Evolutionary conservation across 495 filamentous ascomycete genomes (phyloP).

Genomic region (Rhypophila decipiens): DNA sequence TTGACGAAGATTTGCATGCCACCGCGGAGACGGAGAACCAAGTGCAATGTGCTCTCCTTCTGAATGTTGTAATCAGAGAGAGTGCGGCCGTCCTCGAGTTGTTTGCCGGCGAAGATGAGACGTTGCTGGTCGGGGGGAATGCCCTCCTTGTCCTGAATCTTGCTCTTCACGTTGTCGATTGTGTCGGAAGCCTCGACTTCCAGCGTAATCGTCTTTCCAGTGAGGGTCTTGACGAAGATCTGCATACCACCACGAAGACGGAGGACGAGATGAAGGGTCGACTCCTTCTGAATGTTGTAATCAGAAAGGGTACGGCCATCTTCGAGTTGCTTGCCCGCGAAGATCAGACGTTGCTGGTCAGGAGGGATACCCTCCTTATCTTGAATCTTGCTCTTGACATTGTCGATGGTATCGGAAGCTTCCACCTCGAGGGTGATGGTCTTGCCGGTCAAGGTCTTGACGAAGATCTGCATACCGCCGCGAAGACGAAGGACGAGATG

Average conservation of each 20-base stretch:
- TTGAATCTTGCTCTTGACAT: constrained; percentile 75
- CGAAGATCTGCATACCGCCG: constrained; percentile 96
- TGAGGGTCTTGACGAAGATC: constrained; percentile 76
- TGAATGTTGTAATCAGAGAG: constrained; percentile 98
- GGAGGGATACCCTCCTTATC: constrained; percentile 96
- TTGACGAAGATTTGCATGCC: constrained; percentile 97
- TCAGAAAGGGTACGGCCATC: constrained; percentile 77
- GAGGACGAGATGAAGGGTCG: constrained; percentile 90
- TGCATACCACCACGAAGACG: constrained; percentile 99
- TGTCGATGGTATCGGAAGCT: constrained; percentile 93
- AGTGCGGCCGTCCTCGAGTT: constrained; percentile 75
- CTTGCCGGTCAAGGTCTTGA: constrained; percentile 91
- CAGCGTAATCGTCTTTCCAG: constrained; percentile 89
- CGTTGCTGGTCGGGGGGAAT: constrained; percentile 99
- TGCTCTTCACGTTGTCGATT: constrained; percentile 90
- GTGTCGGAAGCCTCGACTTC: constrained; percentile 89
- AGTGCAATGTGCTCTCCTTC: constrained; percentile 95
- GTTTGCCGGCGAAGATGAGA: constrained; percentile 94
- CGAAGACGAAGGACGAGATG: constrained; percentile 95
- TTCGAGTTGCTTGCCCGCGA: constrained; percentile 93
- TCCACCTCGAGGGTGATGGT: constrained; percentile 98
- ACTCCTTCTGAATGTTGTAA: constrained; percentile 99
- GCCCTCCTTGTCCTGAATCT: constrained; percentile 99
- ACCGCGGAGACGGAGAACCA: constrained; percentile 95
- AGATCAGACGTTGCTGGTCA: constrained; percentile 91